These are phyloP conservation scores for Marasmius tenuissimus DNA, from an alignment of 1,284 basidiomycete species.

Conservation along the genomic window DNA sequence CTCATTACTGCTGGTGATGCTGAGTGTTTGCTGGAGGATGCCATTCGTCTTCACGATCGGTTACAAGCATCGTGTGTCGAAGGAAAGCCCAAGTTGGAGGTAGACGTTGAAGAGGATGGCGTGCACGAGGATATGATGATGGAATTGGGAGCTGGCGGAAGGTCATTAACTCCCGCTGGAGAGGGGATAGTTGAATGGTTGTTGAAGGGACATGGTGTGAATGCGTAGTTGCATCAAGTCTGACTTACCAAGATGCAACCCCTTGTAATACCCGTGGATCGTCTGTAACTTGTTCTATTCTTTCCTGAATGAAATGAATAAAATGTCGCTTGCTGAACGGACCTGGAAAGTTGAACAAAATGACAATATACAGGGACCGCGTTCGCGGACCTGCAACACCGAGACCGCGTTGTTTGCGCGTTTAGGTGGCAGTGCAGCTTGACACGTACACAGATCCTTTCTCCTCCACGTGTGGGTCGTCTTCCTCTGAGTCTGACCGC, in stretches of 20 bases:
- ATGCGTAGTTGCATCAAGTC: not conserved
- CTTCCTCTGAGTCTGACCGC: not conserved
- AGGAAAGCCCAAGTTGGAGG: constrained; percentile 14
- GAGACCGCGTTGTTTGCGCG: not conserved
- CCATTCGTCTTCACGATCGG: constrained; percentile 6
- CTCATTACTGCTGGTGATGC: constrained; percentile 7
- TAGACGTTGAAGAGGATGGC: constrained; percentile 31
- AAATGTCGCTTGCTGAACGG: no score
- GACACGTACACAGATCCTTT: not conserved
- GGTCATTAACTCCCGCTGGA: constrained; percentile 18
- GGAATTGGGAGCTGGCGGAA: constrained; percentile 19
- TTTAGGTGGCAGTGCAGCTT: not conserved
- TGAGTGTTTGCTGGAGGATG: constrained; percentile 16
- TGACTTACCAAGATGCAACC: not conserved
- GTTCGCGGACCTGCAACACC: no score
- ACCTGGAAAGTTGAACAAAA: no score
- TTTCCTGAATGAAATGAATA: no score
- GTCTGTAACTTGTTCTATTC: no score
- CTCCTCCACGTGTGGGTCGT: not conserved
- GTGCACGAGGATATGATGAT: constrained; percentile 32
- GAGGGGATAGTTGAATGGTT: constrained; percentile 26
- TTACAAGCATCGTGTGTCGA: not conserved
- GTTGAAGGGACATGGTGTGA: constrained; percentile 12
- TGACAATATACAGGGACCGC: no score
- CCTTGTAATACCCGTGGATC: no score